Evolutionary conservation across 345 rosid genomes (phyloP).

Genomic region (Noccaea bulbosa): DNA sequence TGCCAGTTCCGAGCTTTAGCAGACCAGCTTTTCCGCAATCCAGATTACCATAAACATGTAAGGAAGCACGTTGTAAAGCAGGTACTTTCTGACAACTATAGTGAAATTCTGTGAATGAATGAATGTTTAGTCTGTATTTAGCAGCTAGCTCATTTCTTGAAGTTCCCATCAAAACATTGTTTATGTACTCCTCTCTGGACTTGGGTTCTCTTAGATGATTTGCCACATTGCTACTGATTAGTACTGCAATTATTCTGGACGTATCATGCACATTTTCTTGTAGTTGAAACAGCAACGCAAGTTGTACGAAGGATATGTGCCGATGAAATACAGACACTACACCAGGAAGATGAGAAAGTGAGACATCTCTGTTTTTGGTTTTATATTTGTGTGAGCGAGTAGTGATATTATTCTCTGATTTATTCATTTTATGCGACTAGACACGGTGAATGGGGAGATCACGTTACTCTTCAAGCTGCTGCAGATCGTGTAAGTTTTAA

Average conservation of each 20-base stretch:
- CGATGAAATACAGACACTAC: slow-evolving; percentile 84
- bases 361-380: slow-evolving; percentile 51
- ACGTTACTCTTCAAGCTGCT: slow-evolving; percentile 93
- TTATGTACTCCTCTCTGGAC: slow-evolving; percentile 10
- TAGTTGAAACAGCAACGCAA: slow-evolving; percentile 78
- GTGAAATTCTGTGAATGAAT: slow-evolving; percentile 11
- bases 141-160: slow-evolving; percentile 11
- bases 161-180: neutral
- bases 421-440: slow-evolving; percentile 46
- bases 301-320: slow-evolving; percentile 83
- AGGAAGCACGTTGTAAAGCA: slow-evolving; percentile 83
- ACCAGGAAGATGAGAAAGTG: slow-evolving; percentile 86
- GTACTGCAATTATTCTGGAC: slow-evolving; percentile 7
- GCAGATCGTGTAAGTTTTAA: slow-evolving; percentile 79
- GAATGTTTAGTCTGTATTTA: neutral
- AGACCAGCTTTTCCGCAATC: slow-evolving; percentile 83
- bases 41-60: slow-evolving; percentile 81
- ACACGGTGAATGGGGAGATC: slow-evolving; percentile 97
- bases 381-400: neutral
- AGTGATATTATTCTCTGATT: neutral
- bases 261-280: slow-evolving; percentile 34
- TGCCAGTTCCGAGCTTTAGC: slow-evolving; percentile 92
- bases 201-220: too few relatives aligned
- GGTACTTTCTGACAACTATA: slow-evolving; percentile 52
- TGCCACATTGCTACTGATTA: too few relatives aligned